A percentile compares a stretch with the other conserved stretches of the same genome.
phyloP scores from a whole-genome alignment of 2,329 filamentous ascomycete species.

The Xylaria sp. region DNA sequence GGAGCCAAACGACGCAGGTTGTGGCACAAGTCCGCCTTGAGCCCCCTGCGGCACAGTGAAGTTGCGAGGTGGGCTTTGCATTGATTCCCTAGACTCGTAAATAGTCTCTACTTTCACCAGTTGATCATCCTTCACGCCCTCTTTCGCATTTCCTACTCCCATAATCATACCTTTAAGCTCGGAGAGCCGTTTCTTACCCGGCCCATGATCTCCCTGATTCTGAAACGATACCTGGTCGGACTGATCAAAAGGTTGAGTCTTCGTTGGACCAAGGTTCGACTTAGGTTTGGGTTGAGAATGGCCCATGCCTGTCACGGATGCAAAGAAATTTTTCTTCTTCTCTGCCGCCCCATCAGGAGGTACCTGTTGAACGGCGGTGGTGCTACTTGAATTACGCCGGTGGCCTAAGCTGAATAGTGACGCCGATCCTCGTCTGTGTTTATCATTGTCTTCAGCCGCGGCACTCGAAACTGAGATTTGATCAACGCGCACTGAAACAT shows the following conservation, averaged over 20 bases:
- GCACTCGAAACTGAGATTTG: constrained; percentile 56
- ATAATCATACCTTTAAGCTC: constrained; percentile 49
- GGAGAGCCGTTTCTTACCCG: constrained; percentile 46
- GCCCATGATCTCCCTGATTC: constrained; percentile 31
- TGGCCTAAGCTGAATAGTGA: constrained; percentile 54
- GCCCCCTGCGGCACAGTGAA: constrained; percentile 16
- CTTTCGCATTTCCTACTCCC: constrained; percentile 45
- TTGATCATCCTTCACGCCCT: constrained; percentile 45
- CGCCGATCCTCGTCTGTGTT: constrained; percentile 51
- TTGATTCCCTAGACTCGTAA: constrained; percentile 34
- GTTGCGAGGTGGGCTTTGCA: constrained; percentile 38
- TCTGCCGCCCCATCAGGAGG: constrained; percentile 45
- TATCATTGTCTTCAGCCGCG: constrained; percentile 54
- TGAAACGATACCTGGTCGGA: constrained; percentile 35
- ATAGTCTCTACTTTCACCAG: constrained; percentile 38
- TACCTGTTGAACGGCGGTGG: constrained; percentile 36
- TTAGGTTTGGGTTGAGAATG: constrained; percentile 41
- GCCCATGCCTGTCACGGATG: constrained; percentile 40
- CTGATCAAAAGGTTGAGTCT: constrained; percentile 35
- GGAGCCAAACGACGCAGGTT: constrained; percentile 11
- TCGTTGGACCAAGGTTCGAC: constrained; percentile 36
- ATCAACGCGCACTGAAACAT: constrained; percentile 49
- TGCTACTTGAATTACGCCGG: constrained; percentile 41
- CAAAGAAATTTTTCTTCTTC: constrained; percentile 55
- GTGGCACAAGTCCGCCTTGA: constrained; percentile 13